These are phyloP conservation scores for Periconia sp. DNA, from an alignment of 2,329 filamentous ascomycete genomes.

Conservation along the genomic window DNA sequence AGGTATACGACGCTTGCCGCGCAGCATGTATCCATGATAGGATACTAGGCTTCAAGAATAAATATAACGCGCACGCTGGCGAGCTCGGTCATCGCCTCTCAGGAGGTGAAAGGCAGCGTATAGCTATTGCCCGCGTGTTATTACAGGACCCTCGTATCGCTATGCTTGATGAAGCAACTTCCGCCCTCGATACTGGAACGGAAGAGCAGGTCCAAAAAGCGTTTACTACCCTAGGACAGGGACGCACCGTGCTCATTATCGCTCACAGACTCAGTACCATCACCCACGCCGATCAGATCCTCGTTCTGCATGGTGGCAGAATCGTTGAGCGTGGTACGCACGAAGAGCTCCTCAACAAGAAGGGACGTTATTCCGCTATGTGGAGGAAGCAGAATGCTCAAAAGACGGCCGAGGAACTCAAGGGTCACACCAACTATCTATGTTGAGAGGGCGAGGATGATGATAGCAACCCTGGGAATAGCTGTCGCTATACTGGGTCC, in stretches of 20 bases:
- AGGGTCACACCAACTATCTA: no score
- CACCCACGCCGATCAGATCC: constrained; percentile 14
- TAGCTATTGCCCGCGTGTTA: constrained; percentile 72
- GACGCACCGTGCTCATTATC: constrained; percentile 18
- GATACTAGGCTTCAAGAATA: constrained; percentile 59
- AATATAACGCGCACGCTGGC: constrained; percentile 35
- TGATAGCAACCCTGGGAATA: no score
- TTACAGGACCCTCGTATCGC: constrained; percentile 79
- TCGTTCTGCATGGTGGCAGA: constrained; percentile 20
- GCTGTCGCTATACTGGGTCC: no score
- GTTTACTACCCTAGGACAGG: constrained; percentile 26
- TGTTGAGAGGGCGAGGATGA: no score
- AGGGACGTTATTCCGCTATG: constrained; percentile 17
- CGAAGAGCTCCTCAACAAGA: constrained; percentile 8
- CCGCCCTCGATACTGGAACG: constrained; percentile 58
- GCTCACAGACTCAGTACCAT: constrained; percentile 22
- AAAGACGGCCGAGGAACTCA: no score
- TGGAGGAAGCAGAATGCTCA: constrained; percentile 27
- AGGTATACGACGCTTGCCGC: constrained; percentile 63
- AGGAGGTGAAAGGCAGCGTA: constrained; percentile 68
- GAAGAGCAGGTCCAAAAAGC: constrained; percentile 62
- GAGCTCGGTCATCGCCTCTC: constrained; percentile 53
- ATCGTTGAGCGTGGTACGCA: constrained; percentile 22
- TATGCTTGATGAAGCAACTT: constrained; percentile 76
- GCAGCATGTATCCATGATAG: constrained; percentile 67